A percentile compares a stretch with the other conserved stretches of the same genome.
These are phyloP conservation scores for Pseudogymnoascus sp. DNA, from an alignment of 2,329 filamentous ascomycete genomes.

Conservation along the genomic window DNA sequence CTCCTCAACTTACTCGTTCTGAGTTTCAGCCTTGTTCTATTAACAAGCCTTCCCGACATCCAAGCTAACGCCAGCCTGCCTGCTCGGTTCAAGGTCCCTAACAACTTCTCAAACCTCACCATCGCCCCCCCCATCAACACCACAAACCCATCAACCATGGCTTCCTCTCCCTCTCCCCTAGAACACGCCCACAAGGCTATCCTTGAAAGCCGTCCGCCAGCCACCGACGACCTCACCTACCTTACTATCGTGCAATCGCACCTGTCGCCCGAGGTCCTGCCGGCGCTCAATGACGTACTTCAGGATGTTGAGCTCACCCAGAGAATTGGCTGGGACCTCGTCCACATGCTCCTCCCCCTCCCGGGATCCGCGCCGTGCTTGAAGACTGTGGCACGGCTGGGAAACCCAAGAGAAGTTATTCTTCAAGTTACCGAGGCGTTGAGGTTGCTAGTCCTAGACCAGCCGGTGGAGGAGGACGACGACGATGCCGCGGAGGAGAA, in stretches of 20 bases:
- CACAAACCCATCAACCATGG: background rate
- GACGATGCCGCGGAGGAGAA: constrained; percentile 22
- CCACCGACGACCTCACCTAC: constrained; percentile 65
- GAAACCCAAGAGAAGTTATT: constrained; percentile 75
- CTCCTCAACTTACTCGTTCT: background rate
- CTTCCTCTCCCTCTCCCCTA: constrained; percentile 11
- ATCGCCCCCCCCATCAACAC: background rate
- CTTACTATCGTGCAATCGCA: constrained; percentile 72
- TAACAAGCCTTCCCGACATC: background rate
- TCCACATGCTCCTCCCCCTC: constrained; percentile 64
- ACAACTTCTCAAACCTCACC: background rate
- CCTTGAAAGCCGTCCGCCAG: constrained; percentile 36
- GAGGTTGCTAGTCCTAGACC: constrained; percentile 47
- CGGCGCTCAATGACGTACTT: constrained; percentile 60
- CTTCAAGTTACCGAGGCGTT: constrained; percentile 72
- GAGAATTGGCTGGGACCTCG: constrained; percentile 78
- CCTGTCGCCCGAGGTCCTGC: constrained; percentile 58
- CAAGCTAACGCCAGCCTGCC: background rate
- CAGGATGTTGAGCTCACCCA: constrained; percentile 62
- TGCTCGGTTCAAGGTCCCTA: background rate
- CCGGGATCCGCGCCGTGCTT: constrained; percentile 59
- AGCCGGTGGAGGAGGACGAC: constrained; percentile 35
- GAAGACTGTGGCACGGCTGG: constrained; percentile 65
- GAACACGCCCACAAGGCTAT: constrained; percentile 23
- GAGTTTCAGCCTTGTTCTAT: background rate